Evolutionary conservation across 495 filamentous ascomycete genomes (phyloP).

Genomic region (Sordaria brevicollis): DNA sequence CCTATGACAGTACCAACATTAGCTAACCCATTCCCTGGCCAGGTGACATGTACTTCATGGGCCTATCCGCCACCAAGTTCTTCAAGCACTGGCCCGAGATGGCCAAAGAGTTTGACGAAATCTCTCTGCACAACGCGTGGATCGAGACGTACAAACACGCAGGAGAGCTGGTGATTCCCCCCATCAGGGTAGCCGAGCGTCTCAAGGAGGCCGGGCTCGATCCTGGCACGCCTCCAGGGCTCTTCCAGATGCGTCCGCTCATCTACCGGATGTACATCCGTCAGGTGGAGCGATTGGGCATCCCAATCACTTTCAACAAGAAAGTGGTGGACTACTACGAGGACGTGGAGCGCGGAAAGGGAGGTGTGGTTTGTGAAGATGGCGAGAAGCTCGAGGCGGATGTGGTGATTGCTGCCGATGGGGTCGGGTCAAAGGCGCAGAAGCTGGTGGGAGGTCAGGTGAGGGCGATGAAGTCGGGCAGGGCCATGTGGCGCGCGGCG

Average conservation of each 20-base stretch:
- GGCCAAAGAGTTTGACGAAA: conserved; percentile 32
- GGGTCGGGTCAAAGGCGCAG: conserved; percentile 42
- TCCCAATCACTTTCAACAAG: conserved; percentile 44
- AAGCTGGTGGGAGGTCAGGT: conserved; percentile 41
- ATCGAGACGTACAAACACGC: conserved; percentile 43
- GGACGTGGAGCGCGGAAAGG: conserved; percentile 29
- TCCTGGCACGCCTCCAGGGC: conserved; percentile 28
- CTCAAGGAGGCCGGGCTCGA: conserved; percentile 24
- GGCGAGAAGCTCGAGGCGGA: conserved; percentile 42
- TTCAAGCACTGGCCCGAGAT: conserved; percentile 50
- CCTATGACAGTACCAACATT: background rate
- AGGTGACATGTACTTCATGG: conserved; percentile 51
- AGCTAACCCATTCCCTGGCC: background rate
- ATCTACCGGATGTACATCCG: conserved; percentile 47
- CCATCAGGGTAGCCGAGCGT: conserved; percentile 30
- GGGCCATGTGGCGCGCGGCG: conserved; percentile 45
- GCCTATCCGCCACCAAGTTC: conserved; percentile 34
- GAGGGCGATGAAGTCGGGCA: conserved; percentile 33
- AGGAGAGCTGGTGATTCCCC: conserved; percentile 34
- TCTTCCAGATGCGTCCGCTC: conserved; percentile 38
- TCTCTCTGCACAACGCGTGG: conserved; percentile 38
- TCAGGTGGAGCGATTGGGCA: conserved; percentile 38
- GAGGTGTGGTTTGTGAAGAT: conserved; percentile 36
- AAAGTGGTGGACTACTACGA: conserved; percentile 42
- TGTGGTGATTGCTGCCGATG: conserved; percentile 51